Evolutionary conservation across 257 asterid genomes (phyloP).

Genomic region (Salvia miltiorrhiza): DNA sequence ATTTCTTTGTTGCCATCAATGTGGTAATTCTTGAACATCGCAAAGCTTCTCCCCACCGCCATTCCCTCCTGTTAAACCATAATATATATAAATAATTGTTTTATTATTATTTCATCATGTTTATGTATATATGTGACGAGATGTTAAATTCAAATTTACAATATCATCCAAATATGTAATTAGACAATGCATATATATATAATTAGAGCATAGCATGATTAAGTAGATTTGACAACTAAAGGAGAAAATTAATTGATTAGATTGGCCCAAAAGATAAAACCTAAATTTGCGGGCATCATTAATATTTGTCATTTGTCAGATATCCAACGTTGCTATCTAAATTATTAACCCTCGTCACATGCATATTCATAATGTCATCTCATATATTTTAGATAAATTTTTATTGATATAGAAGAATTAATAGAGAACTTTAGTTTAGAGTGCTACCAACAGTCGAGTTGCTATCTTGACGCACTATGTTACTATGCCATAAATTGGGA

Average conservation of each 20-base stretch:
- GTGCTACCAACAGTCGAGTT: conserved; percentile 12
- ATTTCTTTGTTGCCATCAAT: conserved; percentile 98
- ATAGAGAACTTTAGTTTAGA: background rate
- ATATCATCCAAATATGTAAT: too few relatives aligned
- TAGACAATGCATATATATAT: too few relatives aligned
- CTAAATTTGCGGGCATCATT: background rate
- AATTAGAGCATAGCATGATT: too few relatives aligned
- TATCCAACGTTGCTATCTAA: background rate
- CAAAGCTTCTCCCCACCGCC: conserved; percentile 95
- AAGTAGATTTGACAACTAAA: too few relatives aligned
- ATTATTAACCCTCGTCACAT: background rate
- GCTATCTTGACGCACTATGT: conserved; percentile 16
- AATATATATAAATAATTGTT: too few relatives aligned
- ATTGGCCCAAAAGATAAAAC: background rate
- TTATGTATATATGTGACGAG: too few relatives aligned
- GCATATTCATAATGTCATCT: background rate
- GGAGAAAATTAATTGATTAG: background rate
- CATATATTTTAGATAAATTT: too few relatives aligned
- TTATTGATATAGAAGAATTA: background rate
- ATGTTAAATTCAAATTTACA: too few relatives aligned
- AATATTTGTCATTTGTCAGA: background rate
- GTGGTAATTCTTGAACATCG: conserved; percentile 87
- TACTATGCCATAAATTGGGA: background rate
- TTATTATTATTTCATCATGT: too few relatives aligned
- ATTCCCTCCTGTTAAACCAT: conserved; percentile 75